Evolutionary conservation across 176 grass and related monocot genomes (phyloP), one percentile per base, ranked within the genome.

Genomic region (Elymus sibiricus): DNA sequence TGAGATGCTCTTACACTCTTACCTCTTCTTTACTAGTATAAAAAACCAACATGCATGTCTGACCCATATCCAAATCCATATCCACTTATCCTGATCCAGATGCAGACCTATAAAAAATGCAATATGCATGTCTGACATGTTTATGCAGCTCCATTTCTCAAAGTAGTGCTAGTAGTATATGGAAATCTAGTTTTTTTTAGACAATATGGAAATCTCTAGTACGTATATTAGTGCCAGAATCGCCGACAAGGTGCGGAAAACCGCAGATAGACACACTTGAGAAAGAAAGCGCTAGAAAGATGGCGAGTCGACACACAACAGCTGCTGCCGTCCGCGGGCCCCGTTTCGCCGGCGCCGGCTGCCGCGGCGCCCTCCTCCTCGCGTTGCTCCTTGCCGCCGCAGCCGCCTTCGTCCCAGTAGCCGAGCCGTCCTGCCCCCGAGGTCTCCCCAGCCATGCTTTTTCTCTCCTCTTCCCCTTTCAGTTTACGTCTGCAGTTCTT

Each of bases 401-500:
- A 17, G 11, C 84, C 26, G 2, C 55, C 11, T 66, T 74, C 22
- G 64, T 90, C 74, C 84, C 84, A 26, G 26, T 39, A 15, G 35
- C 80, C 5, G 74, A 87, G 8, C 72, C 89, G 3, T 74, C 80
- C 9, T 90, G 89, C 80, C 89, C 84, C 17, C 73, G 74, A 87
- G 84, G 89, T 25, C 82, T 31, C 60, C 60, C 55, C 21, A 4
- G 32, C 79, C 29, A 5, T 25, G 5, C 59, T 59, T 22, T 60
- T 34, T 34, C 3, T 59, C 77, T 62, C 28, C 19, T 16, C 35
- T 16, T 21, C 1, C 19, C 34, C 5, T 32, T 11, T 64, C 73
- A 40, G 8, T 47, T 42, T 51, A 17, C 59, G n/a, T 32, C 9
- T 37, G 14, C 6, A 5, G 42, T 87, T 68, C 61, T 44, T 82